phyloP scores from a whole-genome alignment of 2,329 filamentous ascomycete species.

The Aspergillus uvarum region DNA sequence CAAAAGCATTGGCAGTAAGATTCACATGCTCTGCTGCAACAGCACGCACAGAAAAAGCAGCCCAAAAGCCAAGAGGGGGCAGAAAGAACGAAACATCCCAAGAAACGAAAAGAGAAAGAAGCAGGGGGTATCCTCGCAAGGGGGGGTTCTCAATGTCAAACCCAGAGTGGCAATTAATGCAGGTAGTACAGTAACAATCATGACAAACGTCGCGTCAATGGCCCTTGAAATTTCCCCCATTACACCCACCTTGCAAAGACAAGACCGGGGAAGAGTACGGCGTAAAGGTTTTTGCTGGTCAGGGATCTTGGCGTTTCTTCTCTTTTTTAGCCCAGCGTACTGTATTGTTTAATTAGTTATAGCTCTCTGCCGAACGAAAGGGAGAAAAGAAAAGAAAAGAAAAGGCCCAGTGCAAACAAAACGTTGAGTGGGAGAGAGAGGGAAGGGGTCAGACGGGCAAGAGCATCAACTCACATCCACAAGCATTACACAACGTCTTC shows the following conservation, averaged over 20 bases:
- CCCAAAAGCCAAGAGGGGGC: not conserved
- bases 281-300: slow-evolving; percentile 6
- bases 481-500: slow-evolving; percentile 94
- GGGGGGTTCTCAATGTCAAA: not conserved
- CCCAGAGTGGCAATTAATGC: slow-evolving; percentile 1
- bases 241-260: not conserved
- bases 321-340: slow-evolving; percentile 68
- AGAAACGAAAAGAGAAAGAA: not conserved
- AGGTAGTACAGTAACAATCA: not conserved
- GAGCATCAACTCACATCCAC: slow-evolving; percentile 63
- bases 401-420: not conserved
- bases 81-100: not conserved
- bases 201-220: not conserved
- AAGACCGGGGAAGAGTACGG: not conserved
- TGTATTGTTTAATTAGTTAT: slow-evolving; percentile 20
- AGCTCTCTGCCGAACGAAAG: not conserved
- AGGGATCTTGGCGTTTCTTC: slow-evolving; percentile 60
- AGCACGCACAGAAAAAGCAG: not conserved
- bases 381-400: not conserved
- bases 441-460: not conserved
- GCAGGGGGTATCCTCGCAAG: slow-evolving; percentile 9
- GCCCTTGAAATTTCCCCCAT: not conserved
- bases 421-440: not conserved
- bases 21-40: not conserved
- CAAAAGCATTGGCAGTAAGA: too few species aligned